Conservation (phyloP, 371 early-diverging fungal genomes). For the Rhizopus stolonifer region DNA sequence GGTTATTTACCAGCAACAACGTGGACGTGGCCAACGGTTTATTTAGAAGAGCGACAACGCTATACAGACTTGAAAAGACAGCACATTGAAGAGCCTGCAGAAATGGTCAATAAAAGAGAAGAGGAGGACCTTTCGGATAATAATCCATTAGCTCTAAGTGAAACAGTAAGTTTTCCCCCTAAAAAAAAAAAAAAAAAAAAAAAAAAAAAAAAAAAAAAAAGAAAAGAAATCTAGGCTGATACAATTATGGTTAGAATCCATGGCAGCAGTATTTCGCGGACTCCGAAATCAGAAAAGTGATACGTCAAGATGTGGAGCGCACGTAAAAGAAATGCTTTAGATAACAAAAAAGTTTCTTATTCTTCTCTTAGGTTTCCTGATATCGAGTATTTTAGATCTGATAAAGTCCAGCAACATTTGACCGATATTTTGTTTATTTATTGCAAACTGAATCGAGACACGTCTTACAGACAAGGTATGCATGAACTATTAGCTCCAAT, state of each 20-base stretch:
- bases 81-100: slow-evolving; percentile 70
- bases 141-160: slow-evolving; percentile 83
- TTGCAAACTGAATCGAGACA: slow-evolving; percentile 81
- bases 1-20: slow-evolving; percentile 56
- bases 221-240: background rate
- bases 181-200: no score
- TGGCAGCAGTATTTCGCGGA: slow-evolving; percentile 93
- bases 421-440: slow-evolving; percentile 88
- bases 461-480: slow-evolving; percentile 97
- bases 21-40: slow-evolving; percentile 60
- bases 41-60: slow-evolving; percentile 63
- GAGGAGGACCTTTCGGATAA: slow-evolving; percentile 62
- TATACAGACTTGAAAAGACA: slow-evolving; percentile 66
- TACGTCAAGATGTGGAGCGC: slow-evolving; percentile 89
- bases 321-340: slow-evolving; percentile 56
- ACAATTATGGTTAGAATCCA: slow-evolving; percentile 63
- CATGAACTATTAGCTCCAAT: slow-evolving; percentile 91
- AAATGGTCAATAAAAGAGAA: slow-evolving; percentile 37
- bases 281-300: slow-evolving; percentile 79
- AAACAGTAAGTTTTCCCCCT: slow-evolving; percentile 60
- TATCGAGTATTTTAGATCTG: slow-evolving; percentile 71
- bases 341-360: background rate
- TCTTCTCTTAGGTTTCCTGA: slow-evolving; percentile 77
- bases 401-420: slow-evolving; percentile 68
- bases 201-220: background rate